Percentiles rank a stretch among this genome's conserved stretches.
Conservation (phyloP, 805 yeast species). For the Metschnikowia aberdeeniae region DNA sequence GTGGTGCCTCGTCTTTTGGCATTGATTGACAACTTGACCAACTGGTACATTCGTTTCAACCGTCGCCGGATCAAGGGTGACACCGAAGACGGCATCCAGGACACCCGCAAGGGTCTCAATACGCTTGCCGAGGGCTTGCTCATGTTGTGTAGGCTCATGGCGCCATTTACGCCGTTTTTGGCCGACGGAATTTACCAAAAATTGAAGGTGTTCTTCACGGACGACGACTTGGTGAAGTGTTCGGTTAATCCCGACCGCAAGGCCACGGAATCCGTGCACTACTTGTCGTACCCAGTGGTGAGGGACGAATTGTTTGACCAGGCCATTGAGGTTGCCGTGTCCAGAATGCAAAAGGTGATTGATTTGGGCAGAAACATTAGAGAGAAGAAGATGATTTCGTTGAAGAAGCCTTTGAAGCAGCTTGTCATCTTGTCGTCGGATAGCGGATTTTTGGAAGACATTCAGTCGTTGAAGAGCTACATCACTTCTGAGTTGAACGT, state of each 20-base stretch:
- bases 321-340: conserved; percentile 79
- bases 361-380: conserved; percentile 95
- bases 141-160: conserved; percentile 92
- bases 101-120: conserved; percentile 82
- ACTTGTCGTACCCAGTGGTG: conserved; percentile 83
- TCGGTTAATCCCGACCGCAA: conserved; percentile 39
- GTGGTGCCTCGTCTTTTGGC: conserved; percentile 90
- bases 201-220: conserved; percentile 59
- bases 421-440: conserved; percentile 85
- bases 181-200: conserved; percentile 84
- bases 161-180: conserved; percentile 97
- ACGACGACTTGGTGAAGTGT: conserved; percentile 46
- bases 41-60: conserved; percentile 98
- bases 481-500: conserved; percentile 89
- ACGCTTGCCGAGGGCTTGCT: conserved; percentile 87
- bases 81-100: conserved; percentile 71
- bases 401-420: conserved; percentile 90
- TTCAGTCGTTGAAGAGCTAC: conserved; percentile 72
- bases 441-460: conserved; percentile 65
- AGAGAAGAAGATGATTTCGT: conserved; percentile 89
- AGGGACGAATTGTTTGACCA: conserved; percentile 78
- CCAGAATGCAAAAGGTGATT: conserved; percentile 95
- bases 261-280: conserved; percentile 86
- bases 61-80: conserved; percentile 95
- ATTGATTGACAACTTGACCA: conserved; percentile 91